phyloP scores from a whole-genome alignment of 176 grass and related monocot genomes.

The Carex cristatella region DNA sequence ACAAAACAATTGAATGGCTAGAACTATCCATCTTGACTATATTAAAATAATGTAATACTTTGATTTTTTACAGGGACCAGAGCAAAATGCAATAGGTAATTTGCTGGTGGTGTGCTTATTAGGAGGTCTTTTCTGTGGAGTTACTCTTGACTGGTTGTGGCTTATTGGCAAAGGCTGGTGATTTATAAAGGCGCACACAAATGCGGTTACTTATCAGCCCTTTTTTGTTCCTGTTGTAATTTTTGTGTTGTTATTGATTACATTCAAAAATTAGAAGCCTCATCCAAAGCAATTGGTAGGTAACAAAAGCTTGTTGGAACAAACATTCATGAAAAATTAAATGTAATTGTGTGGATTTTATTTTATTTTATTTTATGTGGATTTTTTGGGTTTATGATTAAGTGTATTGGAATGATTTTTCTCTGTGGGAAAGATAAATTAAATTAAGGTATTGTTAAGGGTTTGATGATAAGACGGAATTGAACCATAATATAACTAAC shows the following conservation, averaged over 20 bases:
- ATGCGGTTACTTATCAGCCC: background rate
- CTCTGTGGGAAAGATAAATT: no score
- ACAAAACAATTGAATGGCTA: no score
- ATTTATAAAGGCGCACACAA: background rate
- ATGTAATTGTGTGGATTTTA: background rate
- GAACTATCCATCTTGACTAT: background rate
- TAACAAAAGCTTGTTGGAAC: background rate
- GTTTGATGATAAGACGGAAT: no score
- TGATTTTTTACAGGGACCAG: constrained; percentile 36
- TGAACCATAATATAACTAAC: no score
- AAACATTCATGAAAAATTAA: background rate
- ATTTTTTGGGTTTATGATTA: background rate
- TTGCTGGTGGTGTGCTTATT: constrained; percentile 49
- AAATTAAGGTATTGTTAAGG: no score
- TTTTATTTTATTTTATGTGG: background rate
- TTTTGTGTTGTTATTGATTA: background rate
- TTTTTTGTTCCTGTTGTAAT: background rate
- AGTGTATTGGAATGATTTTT: background rate
- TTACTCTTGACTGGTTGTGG: constrained; percentile 55
- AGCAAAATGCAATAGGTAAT: constrained; percentile 76
- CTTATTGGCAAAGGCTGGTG: constrained; percentile 78
- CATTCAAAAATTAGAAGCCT: background rate
- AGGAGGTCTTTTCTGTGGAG: constrained; percentile 45
- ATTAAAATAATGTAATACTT: background rate
- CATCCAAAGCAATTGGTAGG: background rate